These are phyloP conservation scores for Pyricularia pennisetigena DNA, from an alignment of 2,329 filamentous ascomycete species.

Conservation along the genomic window DNA sequence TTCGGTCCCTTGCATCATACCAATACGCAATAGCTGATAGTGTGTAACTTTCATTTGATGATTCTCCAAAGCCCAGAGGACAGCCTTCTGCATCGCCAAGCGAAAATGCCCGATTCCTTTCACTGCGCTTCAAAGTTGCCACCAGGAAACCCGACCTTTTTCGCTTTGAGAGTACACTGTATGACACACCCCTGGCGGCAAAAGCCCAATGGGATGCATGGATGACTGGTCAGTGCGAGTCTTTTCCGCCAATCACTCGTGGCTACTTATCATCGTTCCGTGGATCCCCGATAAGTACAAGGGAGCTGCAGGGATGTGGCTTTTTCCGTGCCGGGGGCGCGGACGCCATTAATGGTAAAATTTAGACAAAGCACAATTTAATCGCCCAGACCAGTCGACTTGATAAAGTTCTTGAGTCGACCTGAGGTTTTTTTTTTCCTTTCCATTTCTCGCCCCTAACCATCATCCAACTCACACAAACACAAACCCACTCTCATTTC, in stretches of 20 bases:
- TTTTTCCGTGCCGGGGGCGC: neutral
- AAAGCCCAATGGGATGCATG: neutral
- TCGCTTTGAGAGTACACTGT: neutral
- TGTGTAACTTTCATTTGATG: neutral
- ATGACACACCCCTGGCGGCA: neutral
- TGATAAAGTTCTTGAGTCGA: neutral
- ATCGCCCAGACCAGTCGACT: neutral
- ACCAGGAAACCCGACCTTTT: neutral
- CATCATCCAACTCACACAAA: neutral
- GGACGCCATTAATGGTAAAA: neutral
- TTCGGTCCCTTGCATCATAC: conserved; percentile 1
- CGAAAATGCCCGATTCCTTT: neutral
- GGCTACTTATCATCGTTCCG: neutral
- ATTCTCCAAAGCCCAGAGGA: neutral
- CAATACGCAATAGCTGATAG: neutral
- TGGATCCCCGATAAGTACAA: neutral
- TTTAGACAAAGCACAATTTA: neutral
- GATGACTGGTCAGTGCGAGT: neutral
- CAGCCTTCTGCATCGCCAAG: neutral
- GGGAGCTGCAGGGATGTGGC: neutral
- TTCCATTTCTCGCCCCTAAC: neutral
- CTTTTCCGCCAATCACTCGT: neutral
- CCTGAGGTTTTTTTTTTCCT: neutral
- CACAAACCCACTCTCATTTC: neutral
- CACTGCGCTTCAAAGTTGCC: neutral